These are phyloP conservation scores for Byssochlamys sp. DNA, from an alignment of 2,329 filamentous ascomycete genomes.

Conservation along the genomic window DNA sequence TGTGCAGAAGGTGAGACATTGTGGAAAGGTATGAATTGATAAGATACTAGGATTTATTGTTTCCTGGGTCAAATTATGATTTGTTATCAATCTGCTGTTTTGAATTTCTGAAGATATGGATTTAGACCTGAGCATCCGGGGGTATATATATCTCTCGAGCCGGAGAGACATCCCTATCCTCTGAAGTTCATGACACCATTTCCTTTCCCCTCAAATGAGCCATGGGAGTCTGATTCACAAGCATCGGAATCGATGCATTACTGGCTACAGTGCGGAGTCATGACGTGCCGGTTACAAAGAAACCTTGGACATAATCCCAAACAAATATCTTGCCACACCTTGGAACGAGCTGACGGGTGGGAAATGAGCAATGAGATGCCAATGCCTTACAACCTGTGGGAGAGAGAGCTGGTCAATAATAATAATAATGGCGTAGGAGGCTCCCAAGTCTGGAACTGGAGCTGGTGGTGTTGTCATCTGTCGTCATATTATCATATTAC, in stretches of 20 bases:
- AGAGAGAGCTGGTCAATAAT: neutral
- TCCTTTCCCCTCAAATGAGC: neutral
- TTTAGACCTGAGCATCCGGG: neutral
- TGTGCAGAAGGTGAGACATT: slow-evolving; percentile 41
- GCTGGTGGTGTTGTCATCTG: neutral
- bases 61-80: neutral
- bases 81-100: neutral
- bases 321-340: neutral
- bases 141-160: neutral
- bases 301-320: neutral
- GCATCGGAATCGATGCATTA: neutral
- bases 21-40: slow-evolving; percentile 9
- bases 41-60: neutral
- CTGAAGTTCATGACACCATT: neutral
- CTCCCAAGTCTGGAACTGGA: neutral
- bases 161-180: neutral
- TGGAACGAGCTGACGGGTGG: neutral
- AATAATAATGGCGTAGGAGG: neutral
- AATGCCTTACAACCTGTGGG: neutral
- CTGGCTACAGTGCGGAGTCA: neutral
- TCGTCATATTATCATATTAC: neutral
- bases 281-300: neutral
- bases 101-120: neutral
- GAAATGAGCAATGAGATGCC: neutral
- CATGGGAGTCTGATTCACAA: neutral